Base-by-base conservation (phyloP, 805 yeast species). In the Jamesozyma spencerorum region DNA sequence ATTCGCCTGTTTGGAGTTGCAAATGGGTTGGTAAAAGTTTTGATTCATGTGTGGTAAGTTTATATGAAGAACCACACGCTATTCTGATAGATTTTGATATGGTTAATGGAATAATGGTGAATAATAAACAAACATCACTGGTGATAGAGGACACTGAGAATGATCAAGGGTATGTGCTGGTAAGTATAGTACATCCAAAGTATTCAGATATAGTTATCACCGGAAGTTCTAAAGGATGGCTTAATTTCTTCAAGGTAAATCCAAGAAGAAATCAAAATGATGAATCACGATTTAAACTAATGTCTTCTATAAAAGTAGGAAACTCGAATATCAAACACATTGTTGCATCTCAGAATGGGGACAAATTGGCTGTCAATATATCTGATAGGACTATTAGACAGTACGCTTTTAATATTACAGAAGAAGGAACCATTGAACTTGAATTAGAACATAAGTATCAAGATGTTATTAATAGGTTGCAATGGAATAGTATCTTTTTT, bases 381-480 rank as follows among this genome's bases (percentile, higher is more conserved):
- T 76, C 88, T 11, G 94, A 84, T 60, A 64, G 90, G 42, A 72
- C 82, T 12, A 79, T 83, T 17, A 64, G 92, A 41, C 92, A 84
- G 56, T 60, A 54, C 38, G 39, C 52, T 13, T 36, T 55, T 12
- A 26, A 18, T 1, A 18, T 48, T 8, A 14, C 7, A 8, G 39
- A 37, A 8, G 42, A 39, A 7, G 43, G 39, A 4, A 72, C 77
- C 70, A 11, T 36, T 12, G 29, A 29, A 18, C 64, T 87, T 36
- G 85, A 78, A 41, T 65, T 80, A 5, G 88, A 81, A 48, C 90
- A 84, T 55, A 79, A 76, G 53, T 88, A 85, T 55, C 95, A 87
- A 59, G 96, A 88, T 59, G 85, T 85, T 36, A 94, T 88, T 28
- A 88, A 86, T 60, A 67, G 81, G 47, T 66, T 86, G 36, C 95